phyloP scores from a whole-genome alignment of 768 basidiomycete species.

The Phallus indusiatus region DNA sequence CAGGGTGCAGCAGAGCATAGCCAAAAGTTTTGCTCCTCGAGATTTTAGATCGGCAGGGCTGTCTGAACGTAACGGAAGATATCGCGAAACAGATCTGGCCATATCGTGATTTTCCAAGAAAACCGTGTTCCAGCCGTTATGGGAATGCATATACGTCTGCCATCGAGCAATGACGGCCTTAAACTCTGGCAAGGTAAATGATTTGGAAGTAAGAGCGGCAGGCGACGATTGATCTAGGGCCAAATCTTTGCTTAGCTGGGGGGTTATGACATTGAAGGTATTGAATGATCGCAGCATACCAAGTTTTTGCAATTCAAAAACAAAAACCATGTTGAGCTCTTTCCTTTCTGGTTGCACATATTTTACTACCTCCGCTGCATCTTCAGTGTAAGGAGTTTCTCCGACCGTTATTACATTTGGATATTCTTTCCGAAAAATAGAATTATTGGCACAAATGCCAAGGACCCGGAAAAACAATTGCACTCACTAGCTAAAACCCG shows the following conservation, averaged over 20 bases:
- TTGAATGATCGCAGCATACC: background rate
- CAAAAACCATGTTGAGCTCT: slow-evolving; percentile 58
- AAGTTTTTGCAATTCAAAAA: slow-evolving; percentile 52
- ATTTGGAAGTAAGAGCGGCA: slow-evolving; percentile 29
- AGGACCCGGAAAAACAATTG: slow-evolving; percentile 17
- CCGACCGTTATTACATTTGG: slow-evolving; percentile 54
- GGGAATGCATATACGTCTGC: slow-evolving; percentile 47
- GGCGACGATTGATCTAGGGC: background rate
- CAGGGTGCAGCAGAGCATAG: slow-evolving; percentile 50
- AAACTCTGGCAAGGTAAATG: slow-evolving; percentile 46
- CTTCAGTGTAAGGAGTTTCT: slow-evolving; percentile 51
- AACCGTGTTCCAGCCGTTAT: slow-evolving; percentile 61
- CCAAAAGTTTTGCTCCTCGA: slow-evolving; percentile 54
- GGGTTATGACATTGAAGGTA: background rate
- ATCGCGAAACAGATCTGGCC: slow-evolving; percentile 49
- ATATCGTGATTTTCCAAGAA: slow-evolving; percentile 70
- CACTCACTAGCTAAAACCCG: slow-evolving; percentile 46
- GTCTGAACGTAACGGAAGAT: slow-evolving; percentile 44
- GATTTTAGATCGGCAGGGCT: slow-evolving; percentile 32
- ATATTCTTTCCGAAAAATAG: slow-evolving; percentile 26
- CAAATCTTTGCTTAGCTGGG: background rate
- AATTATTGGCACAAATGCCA: slow-evolving; percentile 2
- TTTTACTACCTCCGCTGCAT: slow-evolving; percentile 38
- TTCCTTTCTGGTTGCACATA: slow-evolving; percentile 50
- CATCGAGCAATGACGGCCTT: slow-evolving; percentile 36